Percentiles rank a stretch among this genome's conserved stretches.
Evolutionary conservation across 805 yeast species (phyloP).

Genomic region (Metschnikowia gelsemii): DNA sequence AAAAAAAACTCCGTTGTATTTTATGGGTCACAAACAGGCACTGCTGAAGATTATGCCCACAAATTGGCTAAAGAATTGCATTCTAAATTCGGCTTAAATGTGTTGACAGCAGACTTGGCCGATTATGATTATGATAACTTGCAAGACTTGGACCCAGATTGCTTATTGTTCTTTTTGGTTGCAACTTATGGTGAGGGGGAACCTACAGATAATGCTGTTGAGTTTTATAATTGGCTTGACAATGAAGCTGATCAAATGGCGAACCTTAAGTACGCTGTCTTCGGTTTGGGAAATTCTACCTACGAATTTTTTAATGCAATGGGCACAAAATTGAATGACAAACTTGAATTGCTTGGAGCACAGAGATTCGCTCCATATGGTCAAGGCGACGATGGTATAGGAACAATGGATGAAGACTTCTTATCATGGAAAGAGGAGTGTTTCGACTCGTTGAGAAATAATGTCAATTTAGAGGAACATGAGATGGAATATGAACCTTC

Average conservation of each 20-base stretch:
- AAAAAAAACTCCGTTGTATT: constrained; percentile 77
- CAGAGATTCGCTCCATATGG: constrained; percentile 73
- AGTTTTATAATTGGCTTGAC: constrained; percentile 68
- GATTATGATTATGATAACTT: constrained; percentile 83
- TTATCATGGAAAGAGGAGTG: constrained; percentile 86
- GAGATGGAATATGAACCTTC: constrained; percentile 80
- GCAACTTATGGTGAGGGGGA: constrained; percentile 99
- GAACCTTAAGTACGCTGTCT: constrained; percentile 66
- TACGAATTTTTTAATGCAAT: constrained; percentile 89
- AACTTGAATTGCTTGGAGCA: constrained; percentile 65
- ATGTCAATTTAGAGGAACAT: constrained; percentile 70
- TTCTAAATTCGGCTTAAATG: constrained; percentile 73
- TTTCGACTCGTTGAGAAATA: constrained; percentile 62
- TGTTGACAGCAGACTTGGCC: constrained; percentile 85
- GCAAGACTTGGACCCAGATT: constrained; percentile 56
- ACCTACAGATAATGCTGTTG: constrained; percentile 91
- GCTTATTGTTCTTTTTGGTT: constrained; percentile 62
- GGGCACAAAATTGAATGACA: constrained; percentile 58
- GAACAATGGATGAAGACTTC: constrained; percentile 93
- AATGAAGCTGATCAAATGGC: constrained; percentile 52
- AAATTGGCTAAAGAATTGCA: constrained; percentile 87
- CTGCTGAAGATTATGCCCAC: constrained; percentile 95
- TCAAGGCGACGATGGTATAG: constrained; percentile 93
- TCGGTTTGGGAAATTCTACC: constrained; percentile 93
- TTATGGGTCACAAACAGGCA: constrained; percentile 96